Base-by-base conservation (phyloP, 768 basidiomycete species). In the Tulasnella sp. region DNA sequence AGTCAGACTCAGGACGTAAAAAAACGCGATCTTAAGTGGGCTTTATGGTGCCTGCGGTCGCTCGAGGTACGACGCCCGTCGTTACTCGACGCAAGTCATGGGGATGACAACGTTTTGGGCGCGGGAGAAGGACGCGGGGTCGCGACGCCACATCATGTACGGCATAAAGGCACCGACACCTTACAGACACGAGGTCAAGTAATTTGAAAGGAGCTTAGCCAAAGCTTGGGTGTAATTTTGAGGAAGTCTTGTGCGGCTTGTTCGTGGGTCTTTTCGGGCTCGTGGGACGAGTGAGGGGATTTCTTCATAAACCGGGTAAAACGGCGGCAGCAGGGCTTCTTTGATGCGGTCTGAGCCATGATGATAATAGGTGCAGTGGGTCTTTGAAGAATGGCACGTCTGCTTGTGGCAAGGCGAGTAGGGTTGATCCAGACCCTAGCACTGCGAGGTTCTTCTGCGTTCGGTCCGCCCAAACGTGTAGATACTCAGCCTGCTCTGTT, bases 151-250 rank as follows among this genome's bases (percentile, higher is more conserved):
- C 61, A 67, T 16, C 3, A 35, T 29, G 61, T 67, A 67, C 23
- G 29, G 61, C 61, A 67, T 67, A 35, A 67, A 67, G 61, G 61
- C 61, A 67, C 61, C 61, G 61, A 35, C 61, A 35, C 61, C 61
- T 51, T 9, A 20, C 44, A 0, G 51, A n/a, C 51, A n/a, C n/a
- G 51, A 51, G 51, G 51, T 51, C 51, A 51, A 23, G 51, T 51
- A 51, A 51, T n/a, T 51, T 18, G 16, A 48, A 40, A 48, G 46
- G 7, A 16, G 1, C 20, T 51, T 23, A 51, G 6, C 2, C 13
- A n/a, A 10, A 6, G n/a, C 20, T 23, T 10, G 23, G 51, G 3
- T n/a, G 51, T 23, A 51, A 51, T 10, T 51, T 51, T 51, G 51
- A 51, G n/a, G 51, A 6, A 7, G 20, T 51, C 20, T 23, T 20